Percentiles rank a stretch among this genome's conserved stretches.
phyloP scores from a whole-genome alignment of 208 protist genomes.

The Trypanosoma vivax region DNA sequence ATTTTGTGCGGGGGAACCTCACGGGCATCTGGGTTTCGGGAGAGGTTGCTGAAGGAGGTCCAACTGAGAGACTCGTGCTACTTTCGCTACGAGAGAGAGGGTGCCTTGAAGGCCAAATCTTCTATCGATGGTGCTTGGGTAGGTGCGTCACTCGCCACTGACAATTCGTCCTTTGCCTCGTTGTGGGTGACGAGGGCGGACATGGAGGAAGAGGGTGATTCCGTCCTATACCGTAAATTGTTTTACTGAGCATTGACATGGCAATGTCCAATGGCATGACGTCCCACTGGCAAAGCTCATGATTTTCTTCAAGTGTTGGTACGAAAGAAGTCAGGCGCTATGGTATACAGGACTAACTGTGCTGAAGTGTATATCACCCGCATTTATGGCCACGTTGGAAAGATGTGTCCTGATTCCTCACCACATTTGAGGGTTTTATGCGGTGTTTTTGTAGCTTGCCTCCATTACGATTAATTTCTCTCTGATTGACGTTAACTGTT shows the following conservation, averaged over 20 bases:
- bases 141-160: constrained; percentile 69
- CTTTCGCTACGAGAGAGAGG: constrained; percentile 65
- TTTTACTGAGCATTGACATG: constrained; percentile 33
- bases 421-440: no score
- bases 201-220: constrained; percentile 65
- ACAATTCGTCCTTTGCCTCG: constrained; percentile 67
- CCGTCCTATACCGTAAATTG: constrained; percentile 66
- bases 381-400: no score
- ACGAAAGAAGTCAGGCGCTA: no score
- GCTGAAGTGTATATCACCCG: no score
- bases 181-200: constrained; percentile 74
- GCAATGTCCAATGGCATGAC: background rate
- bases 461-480: background rate
- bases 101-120: constrained; percentile 21
- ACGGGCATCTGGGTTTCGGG: constrained; percentile 36
- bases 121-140: constrained; percentile 56
- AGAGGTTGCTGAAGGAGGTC: constrained; percentile 49
- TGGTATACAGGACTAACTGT: no score
- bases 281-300: no score
- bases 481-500: background rate
- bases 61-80: constrained; percentile 66
- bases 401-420: no score
- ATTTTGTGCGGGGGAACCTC: constrained; percentile 56
- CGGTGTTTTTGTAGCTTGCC: background rate
- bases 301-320: no score